These are phyloP conservation scores for Metarhizium anisopliae DNA, from an alignment of 2,329 filamentous ascomycete species.

Conservation along the genomic window DNA sequence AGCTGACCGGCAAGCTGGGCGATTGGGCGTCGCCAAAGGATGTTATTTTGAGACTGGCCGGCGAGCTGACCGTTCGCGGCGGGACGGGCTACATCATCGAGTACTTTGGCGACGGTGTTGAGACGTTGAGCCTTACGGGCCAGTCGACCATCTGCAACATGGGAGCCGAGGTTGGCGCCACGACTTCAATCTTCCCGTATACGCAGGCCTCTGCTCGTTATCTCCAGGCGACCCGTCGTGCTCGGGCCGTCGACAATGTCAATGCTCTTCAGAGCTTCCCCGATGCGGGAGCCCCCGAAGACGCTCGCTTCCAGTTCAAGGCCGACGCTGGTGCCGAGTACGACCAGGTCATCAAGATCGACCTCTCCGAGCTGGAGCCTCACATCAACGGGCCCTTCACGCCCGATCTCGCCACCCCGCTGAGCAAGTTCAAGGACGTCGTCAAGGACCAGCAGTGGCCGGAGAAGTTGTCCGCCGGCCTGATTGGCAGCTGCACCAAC, in stretches of 20 bases:
- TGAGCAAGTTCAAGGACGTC: constrained; percentile 81
- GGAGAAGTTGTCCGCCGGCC: constrained; percentile 77
- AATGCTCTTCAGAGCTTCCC: constrained; percentile 49
- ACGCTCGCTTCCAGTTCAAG: constrained; percentile 53
- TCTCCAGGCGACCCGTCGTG: constrained; percentile 66
- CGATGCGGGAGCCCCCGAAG: constrained; percentile 30
- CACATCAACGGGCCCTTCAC: constrained; percentile 97
- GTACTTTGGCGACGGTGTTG: constrained; percentile 83
- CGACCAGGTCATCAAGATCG: constrained; percentile 82
- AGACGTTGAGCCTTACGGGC: constrained; percentile 82
- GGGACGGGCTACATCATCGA: constrained; percentile 94
- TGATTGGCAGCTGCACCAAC: constrained; percentile 98
- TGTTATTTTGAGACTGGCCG: constrained; percentile 82
- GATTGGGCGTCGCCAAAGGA: constrained; percentile 96
- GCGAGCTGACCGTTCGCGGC: constrained; percentile 82
- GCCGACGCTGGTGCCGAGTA: constrained; percentile 80
- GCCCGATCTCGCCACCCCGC: constrained; percentile 84
- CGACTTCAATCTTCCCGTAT: constrained; percentile 91
- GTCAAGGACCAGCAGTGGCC: constrained; percentile 86
- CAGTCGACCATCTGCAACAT: constrained; percentile 92
- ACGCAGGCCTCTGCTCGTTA: constrained; percentile 78
- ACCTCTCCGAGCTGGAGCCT: constrained; percentile 83
- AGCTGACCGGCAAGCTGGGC: constrained; percentile 71
- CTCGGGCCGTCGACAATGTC: constrained; percentile 57
- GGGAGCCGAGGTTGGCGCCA: constrained; percentile 88